Percentiles rank a stretch among this genome's conserved stretches.
Evolutionary conservation across 2,329 filamentous ascomycete species (phyloP).

Genomic region (Fusarium pseudocircinatum): DNA sequence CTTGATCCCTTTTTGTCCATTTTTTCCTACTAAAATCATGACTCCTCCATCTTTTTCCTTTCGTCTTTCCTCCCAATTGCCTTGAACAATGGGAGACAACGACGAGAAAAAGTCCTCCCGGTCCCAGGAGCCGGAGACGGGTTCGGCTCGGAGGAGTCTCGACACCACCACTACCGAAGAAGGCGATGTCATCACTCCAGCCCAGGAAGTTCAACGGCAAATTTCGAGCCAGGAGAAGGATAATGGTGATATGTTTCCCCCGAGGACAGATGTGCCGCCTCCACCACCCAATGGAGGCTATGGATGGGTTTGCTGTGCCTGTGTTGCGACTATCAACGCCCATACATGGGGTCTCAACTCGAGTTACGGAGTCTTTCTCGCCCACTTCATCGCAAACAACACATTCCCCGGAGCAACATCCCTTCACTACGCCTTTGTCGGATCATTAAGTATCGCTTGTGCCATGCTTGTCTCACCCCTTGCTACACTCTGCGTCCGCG

Average conservation of each 20-base stretch:
- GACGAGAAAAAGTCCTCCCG: slow-evolving; percentile 32
- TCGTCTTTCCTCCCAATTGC: neutral
- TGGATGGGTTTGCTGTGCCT: slow-evolving; percentile 55
- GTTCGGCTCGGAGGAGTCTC: slow-evolving; percentile 17
- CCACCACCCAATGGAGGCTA: slow-evolving; percentile 69
- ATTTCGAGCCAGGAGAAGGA: slow-evolving; percentile 17
- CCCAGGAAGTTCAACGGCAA: slow-evolving; percentile 11
- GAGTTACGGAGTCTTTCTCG: slow-evolving; percentile 62
- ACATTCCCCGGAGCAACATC: slow-evolving; percentile 70
- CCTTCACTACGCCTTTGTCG: slow-evolving; percentile 81
- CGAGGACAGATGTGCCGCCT: slow-evolving; percentile 30
- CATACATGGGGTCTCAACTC: slow-evolving; percentile 80
- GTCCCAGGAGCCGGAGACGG: slow-evolving; percentile 15
- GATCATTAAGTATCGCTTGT: slow-evolving; percentile 51
- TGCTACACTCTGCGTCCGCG: slow-evolving; percentile 68
- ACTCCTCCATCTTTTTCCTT: slow-evolving; percentile 7
- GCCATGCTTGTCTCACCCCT: slow-evolving; percentile 76
- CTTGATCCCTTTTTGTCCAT: slow-evolving; percentile 12
- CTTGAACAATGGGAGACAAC: slow-evolving; percentile 14
- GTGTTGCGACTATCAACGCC: slow-evolving; percentile 64
- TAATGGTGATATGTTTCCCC: slow-evolving; percentile 14
- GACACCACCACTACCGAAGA: slow-evolving; percentile 35
- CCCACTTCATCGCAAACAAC: slow-evolving; percentile 65
- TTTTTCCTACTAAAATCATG: slow-evolving; percentile 13
- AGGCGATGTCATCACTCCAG: slow-evolving; percentile 33